These are phyloP conservation scores for Aspergillus hancockii DNA, from an alignment of 495 filamentous ascomycete genomes.

Conservation along the genomic window DNA sequence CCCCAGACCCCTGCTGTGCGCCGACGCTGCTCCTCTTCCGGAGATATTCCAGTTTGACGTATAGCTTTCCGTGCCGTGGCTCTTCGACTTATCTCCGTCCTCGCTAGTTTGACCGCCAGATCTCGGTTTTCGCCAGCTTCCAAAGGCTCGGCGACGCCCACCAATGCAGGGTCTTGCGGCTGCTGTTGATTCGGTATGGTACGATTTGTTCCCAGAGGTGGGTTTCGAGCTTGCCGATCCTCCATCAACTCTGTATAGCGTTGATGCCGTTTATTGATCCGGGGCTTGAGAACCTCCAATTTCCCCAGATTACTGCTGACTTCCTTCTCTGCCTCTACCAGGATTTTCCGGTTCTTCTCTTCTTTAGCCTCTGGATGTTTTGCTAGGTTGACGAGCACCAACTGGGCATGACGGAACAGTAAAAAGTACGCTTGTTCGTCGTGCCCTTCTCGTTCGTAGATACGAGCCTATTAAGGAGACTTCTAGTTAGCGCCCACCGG, in stretches of 20 bases:
- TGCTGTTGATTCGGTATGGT: slow-evolving; percentile 19
- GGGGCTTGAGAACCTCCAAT: slow-evolving; percentile 66
- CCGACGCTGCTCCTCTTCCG: slow-evolving; percentile 56
- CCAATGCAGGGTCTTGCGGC: slow-evolving; percentile 40
- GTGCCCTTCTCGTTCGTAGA: slow-evolving; percentile 84
- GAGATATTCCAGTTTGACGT: slow-evolving; percentile 52
- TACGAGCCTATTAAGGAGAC: slow-evolving; percentile 55
- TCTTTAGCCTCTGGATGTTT: slow-evolving; percentile 59
- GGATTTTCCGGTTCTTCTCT: slow-evolving; percentile 45
- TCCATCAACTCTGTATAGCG: slow-evolving; percentile 56
- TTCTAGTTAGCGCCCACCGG: neutral
- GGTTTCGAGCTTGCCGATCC: slow-evolving; percentile 44
- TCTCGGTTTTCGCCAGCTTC: slow-evolving; percentile 71
- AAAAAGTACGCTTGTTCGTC: slow-evolving; percentile 84
- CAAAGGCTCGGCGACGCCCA: slow-evolving; percentile 51
- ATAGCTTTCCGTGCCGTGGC: slow-evolving; percentile 58
- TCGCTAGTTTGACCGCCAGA: slow-evolving; percentile 75
- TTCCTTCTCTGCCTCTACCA: slow-evolving; percentile 52
- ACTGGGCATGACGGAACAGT: slow-evolving; percentile 75
- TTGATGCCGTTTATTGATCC: slow-evolving; percentile 66
- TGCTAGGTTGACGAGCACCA: slow-evolving; percentile 63
- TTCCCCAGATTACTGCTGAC: slow-evolving; percentile 56
- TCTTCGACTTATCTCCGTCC: slow-evolving; percentile 70
- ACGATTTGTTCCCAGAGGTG: slow-evolving; percentile 19
- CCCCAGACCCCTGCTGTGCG: slow-evolving; percentile 66